These are phyloP conservation scores for Rosa persica DNA, from an alignment of 306 rosid genomes.

Conservation along the genomic window DNA sequence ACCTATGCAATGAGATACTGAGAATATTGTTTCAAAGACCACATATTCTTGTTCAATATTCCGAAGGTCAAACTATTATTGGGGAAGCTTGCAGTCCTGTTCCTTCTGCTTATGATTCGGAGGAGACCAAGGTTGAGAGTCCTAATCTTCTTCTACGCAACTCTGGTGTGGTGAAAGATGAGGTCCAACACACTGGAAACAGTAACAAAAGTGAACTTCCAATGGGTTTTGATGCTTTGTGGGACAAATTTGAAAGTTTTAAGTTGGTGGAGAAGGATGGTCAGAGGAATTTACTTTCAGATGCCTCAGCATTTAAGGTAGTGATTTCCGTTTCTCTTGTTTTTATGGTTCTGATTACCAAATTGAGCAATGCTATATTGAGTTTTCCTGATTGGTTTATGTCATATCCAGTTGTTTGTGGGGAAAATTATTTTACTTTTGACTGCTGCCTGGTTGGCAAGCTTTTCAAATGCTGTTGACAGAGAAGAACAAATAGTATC, in stretches of 20 bases:
- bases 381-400: background rate
- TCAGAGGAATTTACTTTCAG: background rate
- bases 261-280: background rate
- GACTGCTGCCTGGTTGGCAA: background rate
- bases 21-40: slow-evolving; percentile 20
- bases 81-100: no score
- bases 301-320: slow-evolving; percentile 30
- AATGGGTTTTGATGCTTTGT: background rate
- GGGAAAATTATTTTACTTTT: slow-evolving; percentile 10
- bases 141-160: slow-evolving; percentile 6
- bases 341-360: background rate
- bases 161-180: background rate
- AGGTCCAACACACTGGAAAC: background rate
- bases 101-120: slow-evolving; percentile 18
- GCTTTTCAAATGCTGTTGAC: background rate
- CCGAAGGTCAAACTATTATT: no score
- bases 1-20: slow-evolving; percentile 19
- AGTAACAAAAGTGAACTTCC: background rate
- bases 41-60: slow-evolving; percentile 13
- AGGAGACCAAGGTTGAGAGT: background rate
- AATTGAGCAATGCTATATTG: background rate
- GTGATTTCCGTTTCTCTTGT: background rate
- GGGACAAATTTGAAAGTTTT: slow-evolving; percentile 24
- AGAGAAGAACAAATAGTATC: background rate
- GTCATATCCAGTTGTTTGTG: slow-evolving; percentile 17